Percentiles rank a stretch among this genome's conserved stretches.
phyloP scores from a whole-genome alignment of 2,329 filamentous ascomycete species.

The Neofusicoccum umdonicola region DNA sequence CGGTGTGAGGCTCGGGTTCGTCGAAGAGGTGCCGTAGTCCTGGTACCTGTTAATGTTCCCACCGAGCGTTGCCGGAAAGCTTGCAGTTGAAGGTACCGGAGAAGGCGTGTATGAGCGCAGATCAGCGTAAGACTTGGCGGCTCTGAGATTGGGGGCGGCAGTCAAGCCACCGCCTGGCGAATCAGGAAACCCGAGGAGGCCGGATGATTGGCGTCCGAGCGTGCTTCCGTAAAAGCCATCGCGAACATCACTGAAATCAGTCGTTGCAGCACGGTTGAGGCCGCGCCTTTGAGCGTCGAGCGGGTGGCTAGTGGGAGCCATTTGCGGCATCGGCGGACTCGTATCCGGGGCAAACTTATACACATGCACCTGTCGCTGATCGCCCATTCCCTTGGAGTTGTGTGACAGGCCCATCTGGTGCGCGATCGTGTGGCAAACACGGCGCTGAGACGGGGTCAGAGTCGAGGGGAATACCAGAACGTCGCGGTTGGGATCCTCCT shows the following conservation, averaged over 20 bases:
- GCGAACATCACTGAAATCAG: slow-evolving; percentile 84
- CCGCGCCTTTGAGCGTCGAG: slow-evolving; percentile 77
- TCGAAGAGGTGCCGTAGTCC: slow-evolving; percentile 57
- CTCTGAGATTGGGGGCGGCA: slow-evolving; percentile 76
- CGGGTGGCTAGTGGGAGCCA: slow-evolving; percentile 59
- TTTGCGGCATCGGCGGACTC: slow-evolving; percentile 62
- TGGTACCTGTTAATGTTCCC: slow-evolving; percentile 63
- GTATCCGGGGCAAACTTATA: slow-evolving; percentile 65
- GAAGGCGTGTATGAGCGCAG: slow-evolving; percentile 93
- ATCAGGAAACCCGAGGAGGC: slow-evolving; percentile 77
- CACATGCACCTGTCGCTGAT: slow-evolving; percentile 87
- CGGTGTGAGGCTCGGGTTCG: slow-evolving; percentile 65
- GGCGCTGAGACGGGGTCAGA: slow-evolving; percentile 77
- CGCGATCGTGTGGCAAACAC: slow-evolving; percentile 88
- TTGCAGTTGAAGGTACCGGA: slow-evolving; percentile 83
- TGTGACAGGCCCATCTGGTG: slow-evolving; percentile 94
- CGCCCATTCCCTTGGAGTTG: slow-evolving; percentile 81
- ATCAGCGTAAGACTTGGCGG: slow-evolving; percentile 95
- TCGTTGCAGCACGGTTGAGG: slow-evolving; percentile 91
- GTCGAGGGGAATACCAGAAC: slow-evolving; percentile 79
- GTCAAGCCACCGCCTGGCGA: slow-evolving; percentile 64
- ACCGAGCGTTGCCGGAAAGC: slow-evolving; percentile 70
- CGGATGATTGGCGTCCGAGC: slow-evolving; percentile 75
- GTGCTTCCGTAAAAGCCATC: slow-evolving; percentile 72
- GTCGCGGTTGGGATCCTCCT: slow-evolving; percentile 73